A percentile compares a stretch with the other conserved stretches of the same genome.
Evolutionary conservation across 169 alveolate species (phyloP).

Genomic region (Plasmodium vivax): DNA sequence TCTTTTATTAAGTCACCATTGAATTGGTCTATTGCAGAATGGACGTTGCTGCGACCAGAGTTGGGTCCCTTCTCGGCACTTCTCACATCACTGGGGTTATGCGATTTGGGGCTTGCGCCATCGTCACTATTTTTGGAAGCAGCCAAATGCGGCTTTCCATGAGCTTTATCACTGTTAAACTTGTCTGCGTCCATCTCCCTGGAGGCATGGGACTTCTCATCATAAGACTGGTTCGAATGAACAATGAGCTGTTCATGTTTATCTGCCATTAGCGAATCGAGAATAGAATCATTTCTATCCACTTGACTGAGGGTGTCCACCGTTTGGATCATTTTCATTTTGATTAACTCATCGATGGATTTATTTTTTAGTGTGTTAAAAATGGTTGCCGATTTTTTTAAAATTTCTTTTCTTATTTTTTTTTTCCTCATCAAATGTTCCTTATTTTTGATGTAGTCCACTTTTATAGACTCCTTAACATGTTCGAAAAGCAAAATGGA

Average conservation of each 20-base stretch:
- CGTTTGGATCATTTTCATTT: constrained; percentile 68
- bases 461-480: constrained; percentile 51
- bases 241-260: constrained; percentile 10
- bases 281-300: constrained; percentile 19
- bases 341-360: constrained; percentile 64
- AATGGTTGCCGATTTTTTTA: constrained; percentile 59
- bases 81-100: neutral
- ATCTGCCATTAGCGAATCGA: constrained; percentile 1
- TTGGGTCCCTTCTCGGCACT: neutral
- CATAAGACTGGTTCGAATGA: constrained; percentile 1
- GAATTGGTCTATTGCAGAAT: neutral
- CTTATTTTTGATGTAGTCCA: constrained; percentile 58
- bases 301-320: constrained; percentile 11
- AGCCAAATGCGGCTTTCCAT: neutral
- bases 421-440: constrained; percentile 61
- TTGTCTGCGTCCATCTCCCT: constrained; percentile 10
- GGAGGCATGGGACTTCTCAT: neutral
- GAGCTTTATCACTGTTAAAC: neutral
- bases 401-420: constrained; percentile 72
- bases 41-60: neutral
- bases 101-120: neutral
- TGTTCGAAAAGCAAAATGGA: constrained; percentile 45
- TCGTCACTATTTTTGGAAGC: neutral
- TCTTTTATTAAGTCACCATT: neutral
- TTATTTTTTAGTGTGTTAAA: constrained; percentile 69